Percentiles rank a stretch among this genome's conserved stretches.
Conservation (phyloP, 768 basidiomycete species). For the Neoboletus magnificus region DNA sequence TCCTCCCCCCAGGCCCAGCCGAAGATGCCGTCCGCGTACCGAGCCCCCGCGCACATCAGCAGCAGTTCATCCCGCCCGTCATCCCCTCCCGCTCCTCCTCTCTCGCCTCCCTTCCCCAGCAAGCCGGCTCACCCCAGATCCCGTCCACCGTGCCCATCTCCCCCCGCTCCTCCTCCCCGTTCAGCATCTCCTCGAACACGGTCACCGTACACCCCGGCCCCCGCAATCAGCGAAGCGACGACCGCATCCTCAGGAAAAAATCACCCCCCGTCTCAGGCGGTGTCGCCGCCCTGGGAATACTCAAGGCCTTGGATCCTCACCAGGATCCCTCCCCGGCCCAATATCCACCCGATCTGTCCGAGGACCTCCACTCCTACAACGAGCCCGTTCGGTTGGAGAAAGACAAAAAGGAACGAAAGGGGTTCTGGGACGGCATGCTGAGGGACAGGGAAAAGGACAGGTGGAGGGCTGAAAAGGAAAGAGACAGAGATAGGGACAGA, state of each 20-base stretch:
- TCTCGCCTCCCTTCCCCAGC: conserved; percentile 44
- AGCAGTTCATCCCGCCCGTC: conserved; percentile 26
- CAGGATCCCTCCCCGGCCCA: conserved; percentile 17
- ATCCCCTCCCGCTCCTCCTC: conserved; percentile 51
- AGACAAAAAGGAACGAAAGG: conserved; percentile 51
- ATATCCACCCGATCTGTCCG: conserved; percentile 24
- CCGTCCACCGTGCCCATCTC: conserved; percentile 20
- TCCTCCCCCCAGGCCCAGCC: conserved; percentile 29
- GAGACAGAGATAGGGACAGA: conserved; percentile 41
- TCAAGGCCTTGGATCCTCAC: conserved; percentile 57
- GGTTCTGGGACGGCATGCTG: conserved; percentile 49
- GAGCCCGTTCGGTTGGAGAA: conserved; percentile 31
- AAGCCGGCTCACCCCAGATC: conserved; percentile 38
- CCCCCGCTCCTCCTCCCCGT: conserved; percentile 46
- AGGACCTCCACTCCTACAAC: conserved; percentile 30
- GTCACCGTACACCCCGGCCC: conserved; percentile 14
- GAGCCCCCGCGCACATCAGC: conserved; percentile 24
- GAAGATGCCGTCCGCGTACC: conserved; percentile 23
- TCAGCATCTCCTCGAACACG: conserved; percentile 33
- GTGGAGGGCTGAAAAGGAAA: conserved; percentile 28
- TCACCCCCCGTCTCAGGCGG: conserved; percentile 30
- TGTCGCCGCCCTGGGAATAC: conserved; percentile 14
- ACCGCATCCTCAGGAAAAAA: conserved; percentile 28
- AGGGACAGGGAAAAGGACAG: conserved; percentile 36
- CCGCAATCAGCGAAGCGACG: conserved; percentile 18